Evolutionary conservation across 1,139 yeast species (phyloP).

Genomic region (Candida pseudoviswanathii): DNA sequence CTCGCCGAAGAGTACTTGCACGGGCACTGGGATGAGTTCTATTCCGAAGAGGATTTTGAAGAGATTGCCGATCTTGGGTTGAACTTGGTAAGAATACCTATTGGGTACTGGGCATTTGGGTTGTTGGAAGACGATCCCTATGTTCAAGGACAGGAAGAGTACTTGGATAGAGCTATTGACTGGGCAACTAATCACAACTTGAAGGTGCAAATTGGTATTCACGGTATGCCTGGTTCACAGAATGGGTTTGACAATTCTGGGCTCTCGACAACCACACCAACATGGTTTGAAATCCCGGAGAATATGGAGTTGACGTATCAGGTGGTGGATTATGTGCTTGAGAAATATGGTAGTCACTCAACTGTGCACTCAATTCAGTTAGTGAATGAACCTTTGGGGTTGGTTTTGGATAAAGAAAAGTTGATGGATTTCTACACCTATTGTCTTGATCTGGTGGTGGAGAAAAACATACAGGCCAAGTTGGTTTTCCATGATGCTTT

Average conservation of each 20-base stretch:
- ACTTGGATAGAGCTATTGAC: conserved; percentile 24
- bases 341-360: conserved; percentile 22
- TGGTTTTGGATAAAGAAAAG: conserved; percentile 18
- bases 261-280: conserved; percentile 15
- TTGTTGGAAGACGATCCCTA: conserved; percentile 23
- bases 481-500: conserved; percentile 28
- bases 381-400: conserved; percentile 28
- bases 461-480: conserved; percentile 15
- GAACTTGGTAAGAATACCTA: conserved; percentile 27
- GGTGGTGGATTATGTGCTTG: conserved; percentile 21
- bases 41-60: conserved; percentile 22
- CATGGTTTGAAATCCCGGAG: conserved; percentile 18
- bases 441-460: conserved; percentile 15
- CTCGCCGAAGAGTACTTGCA: conserved; percentile 16
- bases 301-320: conserved; percentile 20
- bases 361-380: conserved; percentile 23
- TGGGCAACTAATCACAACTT: conserved; percentile 24
- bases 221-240: conserved; percentile 33
- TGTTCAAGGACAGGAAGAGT: conserved; percentile 26
- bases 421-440: conserved; percentile 19
- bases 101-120: conserved; percentile 32
- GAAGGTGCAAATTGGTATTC: conserved; percentile 26
- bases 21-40: conserved; percentile 24
- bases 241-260: conserved; percentile 34
- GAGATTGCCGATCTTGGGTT: conserved; percentile 22